Conservation (phyloP, 805 yeast genomes). For the Danielozyma ontarioensis region DNA sequence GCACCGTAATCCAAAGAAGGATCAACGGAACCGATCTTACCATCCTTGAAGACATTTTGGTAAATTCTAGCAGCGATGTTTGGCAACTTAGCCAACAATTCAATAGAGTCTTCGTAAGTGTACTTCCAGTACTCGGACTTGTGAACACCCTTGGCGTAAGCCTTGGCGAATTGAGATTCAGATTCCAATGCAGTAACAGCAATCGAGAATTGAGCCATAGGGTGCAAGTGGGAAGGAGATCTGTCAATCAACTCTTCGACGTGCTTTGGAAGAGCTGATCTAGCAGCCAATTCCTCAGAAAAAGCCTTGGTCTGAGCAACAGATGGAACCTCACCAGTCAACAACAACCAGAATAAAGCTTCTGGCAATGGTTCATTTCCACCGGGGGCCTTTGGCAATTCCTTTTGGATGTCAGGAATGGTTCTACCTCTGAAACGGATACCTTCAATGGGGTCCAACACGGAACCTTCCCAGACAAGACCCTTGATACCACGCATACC, state of each 20-base stretch:
- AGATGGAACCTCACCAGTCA: conserved; percentile 71
- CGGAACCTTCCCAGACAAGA: conserved; percentile 77
- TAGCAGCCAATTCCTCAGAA: conserved; percentile 57
- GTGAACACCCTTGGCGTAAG: conserved; percentile 64
- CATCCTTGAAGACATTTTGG: conserved; percentile 55
- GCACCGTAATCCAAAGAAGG: conserved; percentile 63
- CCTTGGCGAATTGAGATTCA: conserved; percentile 65
- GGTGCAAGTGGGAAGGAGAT: conserved; percentile 67
- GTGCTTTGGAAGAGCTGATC: conserved; percentile 61
- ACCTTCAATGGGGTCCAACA: conserved; percentile 70
- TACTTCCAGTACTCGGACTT: conserved; percentile 73
- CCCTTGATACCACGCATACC: conserved; percentile 80
- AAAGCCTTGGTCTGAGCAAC: conserved; percentile 52
- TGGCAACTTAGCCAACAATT: conserved; percentile 70
- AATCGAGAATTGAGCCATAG: conserved; percentile 79
- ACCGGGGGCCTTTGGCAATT: conserved; percentile 57
- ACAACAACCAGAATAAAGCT: conserved; percentile 70
- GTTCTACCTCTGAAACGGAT: conserved; percentile 76
- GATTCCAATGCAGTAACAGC: conserved; percentile 71
- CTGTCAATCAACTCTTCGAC: conserved; percentile 55
- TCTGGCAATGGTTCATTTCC: conserved; percentile 67
- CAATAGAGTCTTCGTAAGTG: conserved; percentile 65
- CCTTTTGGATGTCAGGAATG: conserved; percentile 63
- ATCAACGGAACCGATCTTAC: conserved; percentile 53
- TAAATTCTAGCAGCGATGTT: conserved; percentile 70